Conservation (phyloP, 78 protist species). For the Neovahlkampfia damariscottae region DNA sequence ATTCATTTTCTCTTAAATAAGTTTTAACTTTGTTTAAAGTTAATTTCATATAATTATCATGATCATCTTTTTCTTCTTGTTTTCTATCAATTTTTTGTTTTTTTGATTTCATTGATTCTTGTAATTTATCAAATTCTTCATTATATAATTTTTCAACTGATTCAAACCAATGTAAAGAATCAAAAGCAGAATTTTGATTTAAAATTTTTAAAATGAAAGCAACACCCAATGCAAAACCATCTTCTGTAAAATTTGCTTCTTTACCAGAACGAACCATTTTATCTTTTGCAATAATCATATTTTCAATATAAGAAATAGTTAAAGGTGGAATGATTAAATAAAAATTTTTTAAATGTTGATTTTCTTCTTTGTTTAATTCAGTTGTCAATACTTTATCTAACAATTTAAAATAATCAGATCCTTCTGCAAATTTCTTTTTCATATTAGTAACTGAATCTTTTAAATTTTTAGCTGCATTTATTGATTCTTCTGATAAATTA, state of each 20-base stretch:
- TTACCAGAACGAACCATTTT: constrained; percentile 33
- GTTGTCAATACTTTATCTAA: constrained; percentile 49
- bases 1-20: neutral
- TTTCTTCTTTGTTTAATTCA: constrained; percentile 23
- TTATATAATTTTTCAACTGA: constrained; percentile 27
- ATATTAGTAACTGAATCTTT: constrained; percentile 46
- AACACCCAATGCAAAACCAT: constrained; percentile 92
- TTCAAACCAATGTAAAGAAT: constrained; percentile 87
- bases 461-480: constrained; percentile 22
- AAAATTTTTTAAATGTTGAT: constrained; percentile 61
- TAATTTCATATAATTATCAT: constrained; percentile 4
- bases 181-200: constrained; percentile 56
- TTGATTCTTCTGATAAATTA: neutral
- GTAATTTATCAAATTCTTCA: constrained; percentile 1
- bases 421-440: constrained; percentile 54
- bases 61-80: neutral
- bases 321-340: constrained; percentile 80
- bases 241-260: constrained; percentile 70
- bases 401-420: constrained; percentile 78
- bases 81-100: neutral
- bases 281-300: constrained; percentile 66
- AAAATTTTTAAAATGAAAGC: constrained; percentile 76
- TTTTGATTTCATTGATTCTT: neutral
- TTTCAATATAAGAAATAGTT: constrained; percentile 63
- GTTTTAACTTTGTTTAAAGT: constrained; percentile 4